Conservation (phyloP, 306 rosid genomes). For the Cicer pinnatifidum region DNA sequence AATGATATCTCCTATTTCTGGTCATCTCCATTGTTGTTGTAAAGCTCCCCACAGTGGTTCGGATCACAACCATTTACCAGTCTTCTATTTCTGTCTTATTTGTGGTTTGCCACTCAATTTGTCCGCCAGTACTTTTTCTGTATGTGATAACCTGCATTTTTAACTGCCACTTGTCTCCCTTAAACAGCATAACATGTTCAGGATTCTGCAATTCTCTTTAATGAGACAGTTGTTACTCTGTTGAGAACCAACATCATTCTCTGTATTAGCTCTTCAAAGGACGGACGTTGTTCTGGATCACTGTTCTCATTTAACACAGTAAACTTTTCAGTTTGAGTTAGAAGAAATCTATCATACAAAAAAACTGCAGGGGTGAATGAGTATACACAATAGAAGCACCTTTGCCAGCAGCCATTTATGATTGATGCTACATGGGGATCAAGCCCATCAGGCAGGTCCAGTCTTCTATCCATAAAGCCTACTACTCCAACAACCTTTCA, state of each 20-base stretch:
- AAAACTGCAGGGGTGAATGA: slow-evolving; percentile 2
- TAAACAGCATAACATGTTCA: slow-evolving; percentile 34
- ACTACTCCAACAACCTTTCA: slow-evolving; percentile 81
- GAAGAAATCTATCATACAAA: slow-evolving; percentile 11
- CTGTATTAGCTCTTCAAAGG: slow-evolving; percentile 70
- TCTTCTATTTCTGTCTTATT: background rate
- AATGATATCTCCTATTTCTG: too few relatives aligned
- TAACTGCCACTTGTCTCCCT: background rate
- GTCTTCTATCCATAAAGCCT: slow-evolving; percentile 81
- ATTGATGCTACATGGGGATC: slow-evolving; percentile 62
- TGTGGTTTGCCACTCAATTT: slow-evolving; percentile 17
- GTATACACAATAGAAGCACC: slow-evolving; percentile 45
- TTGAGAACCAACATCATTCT: slow-evolving; percentile 51
- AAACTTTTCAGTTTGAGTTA: slow-evolving; percentile 37
- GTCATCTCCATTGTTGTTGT: too few relatives aligned
- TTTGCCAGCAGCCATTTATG: slow-evolving; percentile 74
- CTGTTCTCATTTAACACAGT: slow-evolving; percentile 50
- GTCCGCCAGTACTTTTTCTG: slow-evolving; percentile 1
- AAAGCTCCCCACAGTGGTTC: background rate
- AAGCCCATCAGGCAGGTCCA: slow-evolving; percentile 69
- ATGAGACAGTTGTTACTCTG: slow-evolving; percentile 47
- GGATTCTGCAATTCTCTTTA: slow-evolving; percentile 48
- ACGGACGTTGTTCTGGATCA: slow-evolving; percentile 70
- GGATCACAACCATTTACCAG: background rate
- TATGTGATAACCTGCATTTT: slow-evolving; percentile 11